A percentile compares a stretch with the other conserved stretches of the same genome.
These are phyloP conservation scores for Lepiota venenata DNA, from an alignment of 768 basidiomycete genomes.

Conservation along the genomic window DNA sequence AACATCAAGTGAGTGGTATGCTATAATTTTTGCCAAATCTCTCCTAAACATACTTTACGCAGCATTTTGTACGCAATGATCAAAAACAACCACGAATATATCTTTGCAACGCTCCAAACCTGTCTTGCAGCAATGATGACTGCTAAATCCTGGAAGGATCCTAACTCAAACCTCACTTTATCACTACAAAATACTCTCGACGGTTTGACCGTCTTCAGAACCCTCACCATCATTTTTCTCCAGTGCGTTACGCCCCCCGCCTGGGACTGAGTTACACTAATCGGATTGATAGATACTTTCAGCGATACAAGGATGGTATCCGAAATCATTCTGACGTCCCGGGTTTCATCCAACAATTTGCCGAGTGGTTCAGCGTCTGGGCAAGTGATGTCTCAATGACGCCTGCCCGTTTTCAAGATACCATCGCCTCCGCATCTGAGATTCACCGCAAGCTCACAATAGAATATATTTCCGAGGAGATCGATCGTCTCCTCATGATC, in stretches of 20 bases:
- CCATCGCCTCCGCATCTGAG: slow-evolving; percentile 24
- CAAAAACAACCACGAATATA: slow-evolving; percentile 40
- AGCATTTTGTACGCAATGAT: slow-evolving; percentile 46
- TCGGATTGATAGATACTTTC: slow-evolving; percentile 38
- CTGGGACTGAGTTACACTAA: slow-evolving; percentile 16
- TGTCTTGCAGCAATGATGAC: slow-evolving; percentile 36
- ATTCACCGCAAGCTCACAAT: slow-evolving; percentile 35
- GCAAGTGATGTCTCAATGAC: slow-evolving; percentile 29
- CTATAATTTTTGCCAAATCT: neutral
- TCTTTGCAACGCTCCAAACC: slow-evolving; percentile 35
- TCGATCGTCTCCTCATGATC: slow-evolving; percentile 38
- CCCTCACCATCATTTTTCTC: slow-evolving; percentile 43
- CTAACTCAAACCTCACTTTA: neutral
- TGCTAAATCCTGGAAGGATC: slow-evolving; percentile 33
- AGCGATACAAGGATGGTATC: slow-evolving; percentile 56
- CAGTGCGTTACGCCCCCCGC: slow-evolving; percentile 36
- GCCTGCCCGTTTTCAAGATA: slow-evolving; percentile 43
- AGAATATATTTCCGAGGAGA: slow-evolving; percentile 28
- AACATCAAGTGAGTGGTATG: slow-evolving; percentile 42
- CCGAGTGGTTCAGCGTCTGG: slow-evolving; percentile 48
- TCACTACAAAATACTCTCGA: slow-evolving; percentile 17
- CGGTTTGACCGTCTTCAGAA: slow-evolving; percentile 41
- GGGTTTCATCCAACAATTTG: slow-evolving; percentile 37
- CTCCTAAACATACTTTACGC: slow-evolving; percentile 1
- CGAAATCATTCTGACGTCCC: slow-evolving; percentile 41